phyloP scores from a whole-genome alignment of 805 yeast genomes.

The Kodamaea restingae region DNA sequence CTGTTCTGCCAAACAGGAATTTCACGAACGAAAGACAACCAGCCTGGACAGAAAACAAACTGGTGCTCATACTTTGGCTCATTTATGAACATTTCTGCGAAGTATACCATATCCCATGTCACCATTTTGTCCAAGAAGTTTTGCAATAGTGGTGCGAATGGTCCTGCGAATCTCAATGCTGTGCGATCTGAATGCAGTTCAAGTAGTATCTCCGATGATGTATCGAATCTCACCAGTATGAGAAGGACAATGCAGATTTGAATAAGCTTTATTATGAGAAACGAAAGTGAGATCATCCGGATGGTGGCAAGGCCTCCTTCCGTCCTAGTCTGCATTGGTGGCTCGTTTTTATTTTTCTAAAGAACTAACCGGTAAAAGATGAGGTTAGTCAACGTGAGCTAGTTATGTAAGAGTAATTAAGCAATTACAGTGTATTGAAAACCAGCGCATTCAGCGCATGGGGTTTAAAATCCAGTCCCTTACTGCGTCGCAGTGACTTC shows the following conservation, averaged over 20 bases:
- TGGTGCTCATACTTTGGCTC: constrained; percentile 76
- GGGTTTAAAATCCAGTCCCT: no score
- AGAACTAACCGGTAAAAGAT: no score
- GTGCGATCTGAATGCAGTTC: constrained; percentile 11
- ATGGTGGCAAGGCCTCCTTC: constrained; percentile 1
- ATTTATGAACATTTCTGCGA: constrained; percentile 50
- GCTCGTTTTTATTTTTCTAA: constrained; percentile 1
- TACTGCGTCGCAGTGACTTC: no score
- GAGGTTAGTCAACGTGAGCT: no score
- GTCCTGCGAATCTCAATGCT: constrained; percentile 8
- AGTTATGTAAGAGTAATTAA: no score
- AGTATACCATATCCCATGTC: constrained; percentile 86
- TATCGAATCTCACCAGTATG: constrained; percentile 47
- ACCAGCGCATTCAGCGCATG: no score
- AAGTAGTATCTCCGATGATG: constrained; percentile 40
- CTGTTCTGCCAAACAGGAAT: constrained; percentile 20
- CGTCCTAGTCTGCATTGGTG: background rate
- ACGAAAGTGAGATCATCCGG: constrained; percentile 16
- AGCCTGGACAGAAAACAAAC: constrained; percentile 78
- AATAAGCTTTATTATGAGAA: constrained; percentile 29
- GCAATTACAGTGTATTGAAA: no score
- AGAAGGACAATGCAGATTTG: constrained; percentile 37
- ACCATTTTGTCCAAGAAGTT: constrained; percentile 48
- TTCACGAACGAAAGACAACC: constrained; percentile 53
- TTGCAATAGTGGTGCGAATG: background rate